Evolutionary conservation across 164 flowering plant genomes (phyloP), one percentile per base, ranked within the genome.

Genomic region (Vitis riparia): DNA sequence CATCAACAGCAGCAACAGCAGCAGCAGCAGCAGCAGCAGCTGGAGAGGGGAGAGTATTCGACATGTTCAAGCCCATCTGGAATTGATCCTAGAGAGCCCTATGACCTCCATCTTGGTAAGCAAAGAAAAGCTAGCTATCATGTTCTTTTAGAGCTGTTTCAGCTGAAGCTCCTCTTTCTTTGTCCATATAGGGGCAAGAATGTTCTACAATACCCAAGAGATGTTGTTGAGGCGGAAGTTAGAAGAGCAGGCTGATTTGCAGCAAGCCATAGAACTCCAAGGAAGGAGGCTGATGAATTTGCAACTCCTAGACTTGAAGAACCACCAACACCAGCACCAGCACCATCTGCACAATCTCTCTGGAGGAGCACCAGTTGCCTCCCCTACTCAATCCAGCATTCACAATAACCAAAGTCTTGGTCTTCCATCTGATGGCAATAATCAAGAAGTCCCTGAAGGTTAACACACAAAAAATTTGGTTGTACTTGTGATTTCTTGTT

Each of bases 221-320:
- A 77, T 82, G 75, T 19, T 83, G 78, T 56, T 88, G 79, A 83
- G 88, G 65, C 88, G 84, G 68, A 92, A 90, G 71, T 58, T 92
- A 51, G 98, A 91, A 70, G 91, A 95, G 64, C 85, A 87, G 62
- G 97, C 89, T 17, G 97, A 89, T 58, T 71, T 91, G 73, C 94
- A 89, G 75, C 94, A 91, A 72, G 97, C 99, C 30, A 77, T 94
- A 64, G 97, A 91, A 71, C 84, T 88, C 6, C 94, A 94, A 67
- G 82, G 88, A 3, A 78, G 97, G 62, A 91, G 96, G 51, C 68
- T 95, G 61, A 80, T 89, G 89, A 88, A 81, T 77, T 74, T 95
- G 66, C 97, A 91, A 56, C 88, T 95, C 51, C 75, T 80, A 11
- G 97, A 91, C 70, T 56, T 90, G 62, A 91, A 86, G 61, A 86